Evolutionary conservation across 208 protist genomes (phyloP).

Genomic region (Entamoeba nuttalli): DNA sequence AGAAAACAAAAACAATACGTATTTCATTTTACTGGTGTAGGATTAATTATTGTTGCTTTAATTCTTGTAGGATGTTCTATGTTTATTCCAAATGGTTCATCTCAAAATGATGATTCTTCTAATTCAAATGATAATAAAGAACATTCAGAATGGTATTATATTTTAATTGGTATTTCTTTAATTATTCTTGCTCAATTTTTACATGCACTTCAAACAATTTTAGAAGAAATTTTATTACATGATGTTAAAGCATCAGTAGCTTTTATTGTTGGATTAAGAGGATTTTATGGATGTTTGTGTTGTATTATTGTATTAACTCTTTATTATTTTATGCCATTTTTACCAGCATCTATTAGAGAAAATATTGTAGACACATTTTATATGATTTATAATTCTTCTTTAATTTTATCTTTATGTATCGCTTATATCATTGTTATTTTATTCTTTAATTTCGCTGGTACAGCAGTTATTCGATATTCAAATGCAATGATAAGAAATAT

Average conservation of each 20-base stretch:
- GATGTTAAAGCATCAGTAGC: slow-evolving; percentile 54
- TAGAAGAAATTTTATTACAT: slow-evolving; percentile 57
- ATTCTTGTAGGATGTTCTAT: slow-evolving; percentile 55
- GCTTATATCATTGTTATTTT: slow-evolving; percentile 33
- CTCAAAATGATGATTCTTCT: not conserved
- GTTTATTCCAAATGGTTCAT: slow-evolving; percentile 22
- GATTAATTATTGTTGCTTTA: slow-evolving; percentile 47
- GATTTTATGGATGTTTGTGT: slow-evolving; percentile 53
- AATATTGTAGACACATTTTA: slow-evolving; percentile 28
- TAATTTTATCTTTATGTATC: slow-evolving; percentile 3
- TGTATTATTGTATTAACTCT: slow-evolving; percentile 51
- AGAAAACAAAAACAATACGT: slow-evolving; percentile 32
- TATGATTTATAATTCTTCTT: slow-evolving; percentile 16
- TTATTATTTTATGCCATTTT: slow-evolving; percentile 10
- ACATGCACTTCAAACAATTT: slow-evolving; percentile 63
- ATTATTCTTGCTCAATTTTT: slow-evolving; percentile 61
- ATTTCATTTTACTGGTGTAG: slow-evolving; percentile 48
- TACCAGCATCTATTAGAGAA: not conserved
- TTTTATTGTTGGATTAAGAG: slow-evolving; percentile 66
- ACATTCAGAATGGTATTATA: not conserved
- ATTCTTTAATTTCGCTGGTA: slow-evolving; percentile 36
- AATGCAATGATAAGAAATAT: slow-evolving; percentile 36
- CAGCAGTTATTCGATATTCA: slow-evolving; percentile 35
- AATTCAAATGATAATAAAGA: not conserved
- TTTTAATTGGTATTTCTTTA: slow-evolving; percentile 52